Percentiles rank a stretch among this genome's conserved stretches.
Evolutionary conservation across 1,284 basidiomycete species (phyloP).

Genomic region (Tilletia indica): DNA sequence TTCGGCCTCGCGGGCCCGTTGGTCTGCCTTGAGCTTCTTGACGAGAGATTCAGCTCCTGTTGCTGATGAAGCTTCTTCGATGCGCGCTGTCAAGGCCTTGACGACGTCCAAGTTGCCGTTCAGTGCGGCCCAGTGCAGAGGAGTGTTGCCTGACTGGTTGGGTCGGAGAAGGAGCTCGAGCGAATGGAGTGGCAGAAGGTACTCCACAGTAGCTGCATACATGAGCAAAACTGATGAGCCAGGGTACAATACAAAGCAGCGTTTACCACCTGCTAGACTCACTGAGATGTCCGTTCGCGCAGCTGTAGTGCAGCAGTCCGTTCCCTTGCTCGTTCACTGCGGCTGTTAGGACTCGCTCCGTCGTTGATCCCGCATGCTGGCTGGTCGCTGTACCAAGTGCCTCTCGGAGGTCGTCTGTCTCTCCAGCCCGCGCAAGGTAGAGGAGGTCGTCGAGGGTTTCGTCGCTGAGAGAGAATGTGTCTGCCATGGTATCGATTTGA

Average conservation of each 20-base stretch:
- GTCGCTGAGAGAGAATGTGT: conserved; percentile 23
- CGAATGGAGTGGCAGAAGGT: conserved; percentile 32
- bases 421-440: conserved; percentile 48
- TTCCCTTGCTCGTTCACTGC: conserved; percentile 42
- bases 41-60: conserved; percentile 20
- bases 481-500: not conserved
- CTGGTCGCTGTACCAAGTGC: not conserved
- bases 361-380: not conserved
- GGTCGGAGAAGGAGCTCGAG: conserved; percentile 36
- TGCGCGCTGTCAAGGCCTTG: conserved; percentile 36
- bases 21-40: conserved; percentile 28
- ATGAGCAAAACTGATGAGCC: not conserved
- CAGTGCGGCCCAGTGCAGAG: conserved; percentile 54
- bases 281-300: conserved; percentile 50
- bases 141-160: conserved; percentile 51
- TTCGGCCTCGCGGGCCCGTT: conserved; percentile 30
- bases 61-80: conserved; percentile 36
- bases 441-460: conserved; percentile 52
- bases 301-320: conserved; percentile 45
- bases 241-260: not conserved
- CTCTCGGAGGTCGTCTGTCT: conserved; percentile 35
- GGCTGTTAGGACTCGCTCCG: not conserved
- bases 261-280: conserved; percentile 5
- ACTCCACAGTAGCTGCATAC: conserved; percentile 28
- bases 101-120: conserved; percentile 49